Evolutionary conservation across 371 early-diverging fungal genomes (phyloP).

Genomic region (Sporodiniella umbellata): DNA sequence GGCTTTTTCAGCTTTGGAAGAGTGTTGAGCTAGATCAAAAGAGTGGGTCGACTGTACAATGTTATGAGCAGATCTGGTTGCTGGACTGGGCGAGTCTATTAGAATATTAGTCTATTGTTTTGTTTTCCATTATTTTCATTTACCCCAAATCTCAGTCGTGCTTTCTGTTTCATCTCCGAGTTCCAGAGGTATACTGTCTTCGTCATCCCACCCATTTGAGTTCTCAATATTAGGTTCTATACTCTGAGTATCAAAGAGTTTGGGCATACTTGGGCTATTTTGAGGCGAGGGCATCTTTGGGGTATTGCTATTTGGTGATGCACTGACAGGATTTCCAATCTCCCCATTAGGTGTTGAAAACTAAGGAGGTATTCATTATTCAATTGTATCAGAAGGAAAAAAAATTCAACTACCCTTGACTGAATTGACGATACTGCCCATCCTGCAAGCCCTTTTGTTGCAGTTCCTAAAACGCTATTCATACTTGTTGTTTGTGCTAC

Average conservation of each 20-base stretch:
- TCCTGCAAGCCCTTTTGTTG: constrained; percentile 45
- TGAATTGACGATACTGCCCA: constrained; percentile 51
- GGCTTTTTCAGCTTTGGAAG: constrained; percentile 6
- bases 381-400: neutral
- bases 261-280: neutral
- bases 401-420: constrained; percentile 24
- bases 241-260: neutral
- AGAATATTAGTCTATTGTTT: neutral
- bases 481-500: constrained; percentile 14
- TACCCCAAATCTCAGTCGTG: constrained; percentile 41
- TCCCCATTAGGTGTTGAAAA: constrained; percentile 41
- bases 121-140: neutral
- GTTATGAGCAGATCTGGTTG: neutral
- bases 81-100: neutral
- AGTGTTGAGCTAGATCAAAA: constrained; percentile 14
- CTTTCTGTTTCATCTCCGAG: constrained; percentile 1
- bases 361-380: neutral
- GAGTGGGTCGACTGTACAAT: constrained; percentile 6
- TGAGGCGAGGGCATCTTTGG: neutral
- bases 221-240: constrained; percentile 1
- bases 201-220: constrained; percentile 34
- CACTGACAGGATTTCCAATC: constrained; percentile 19
- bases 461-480: constrained; percentile 41
- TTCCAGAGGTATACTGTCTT: constrained; percentile 17
- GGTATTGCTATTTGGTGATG: neutral